Evolutionary conservation across 345 rosid genomes (phyloP).

Genomic region (Pistacia integerrima): DNA sequence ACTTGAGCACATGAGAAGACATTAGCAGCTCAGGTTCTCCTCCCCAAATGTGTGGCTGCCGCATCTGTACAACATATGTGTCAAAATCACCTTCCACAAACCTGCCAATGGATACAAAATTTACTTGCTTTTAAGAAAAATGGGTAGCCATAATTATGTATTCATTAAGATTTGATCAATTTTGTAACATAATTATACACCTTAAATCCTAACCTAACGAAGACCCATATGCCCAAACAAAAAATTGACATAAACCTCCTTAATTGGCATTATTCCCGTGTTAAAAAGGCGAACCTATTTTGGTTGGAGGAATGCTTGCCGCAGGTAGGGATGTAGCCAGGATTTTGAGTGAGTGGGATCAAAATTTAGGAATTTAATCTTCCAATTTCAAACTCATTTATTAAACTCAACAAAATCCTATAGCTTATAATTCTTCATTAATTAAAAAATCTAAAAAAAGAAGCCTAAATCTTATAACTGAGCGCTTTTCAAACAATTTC

Average conservation of each 20-base stretch:
- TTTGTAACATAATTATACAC: neutral
- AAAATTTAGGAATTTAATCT: too few species aligned
- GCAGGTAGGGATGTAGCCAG: too few species aligned
- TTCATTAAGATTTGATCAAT: neutral
- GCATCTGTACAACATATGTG: conserved; percentile 51
- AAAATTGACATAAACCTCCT: neutral
- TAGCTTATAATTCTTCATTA: too few species aligned
- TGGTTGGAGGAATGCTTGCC: too few species aligned
- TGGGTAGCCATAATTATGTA: neutral
- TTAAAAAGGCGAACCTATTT: too few species aligned
- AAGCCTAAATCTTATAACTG: too few species aligned
- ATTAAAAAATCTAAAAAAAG: too few species aligned
- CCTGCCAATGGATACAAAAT: conserved; percentile 35
- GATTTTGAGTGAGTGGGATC: too few species aligned
- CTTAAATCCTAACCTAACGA: neutral
- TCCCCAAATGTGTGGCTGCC: conserved; percentile 73
- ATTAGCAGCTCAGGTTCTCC: conserved; percentile 79
- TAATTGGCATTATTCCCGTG: too few species aligned
- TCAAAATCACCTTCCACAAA: conserved; percentile 67
- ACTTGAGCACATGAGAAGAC: conserved; percentile 69
- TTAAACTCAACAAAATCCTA: too few species aligned
- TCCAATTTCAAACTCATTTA: too few species aligned
- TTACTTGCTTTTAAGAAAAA: conserved; percentile 7
- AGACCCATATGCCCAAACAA: neutral
- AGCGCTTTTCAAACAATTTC: too few species aligned